Percentiles rank a stretch among this genome's conserved stretches.
These are phyloP conservation scores for Datura wrightii DNA, from an alignment of 257 asterid species.

Conservation along the genomic window DNA sequence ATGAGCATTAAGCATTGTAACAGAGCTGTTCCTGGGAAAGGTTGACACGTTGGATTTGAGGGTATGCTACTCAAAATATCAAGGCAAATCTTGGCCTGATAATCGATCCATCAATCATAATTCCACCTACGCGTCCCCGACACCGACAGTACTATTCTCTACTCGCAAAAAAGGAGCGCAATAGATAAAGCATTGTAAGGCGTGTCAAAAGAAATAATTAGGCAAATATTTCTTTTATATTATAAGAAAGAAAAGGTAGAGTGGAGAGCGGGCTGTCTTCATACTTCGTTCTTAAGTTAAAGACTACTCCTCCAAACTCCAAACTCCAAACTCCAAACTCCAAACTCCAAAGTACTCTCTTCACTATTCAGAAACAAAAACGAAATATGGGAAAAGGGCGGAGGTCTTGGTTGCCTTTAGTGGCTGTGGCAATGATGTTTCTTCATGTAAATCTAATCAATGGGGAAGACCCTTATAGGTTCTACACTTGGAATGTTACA, in stretches of 20 bases:
- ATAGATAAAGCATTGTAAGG: background rate
- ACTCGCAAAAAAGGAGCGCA: background rate
- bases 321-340: background rate
- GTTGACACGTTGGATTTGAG: background rate
- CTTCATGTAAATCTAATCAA: background rate
- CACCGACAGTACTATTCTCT: slow-evolving; percentile 3
- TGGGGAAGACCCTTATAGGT: slow-evolving; percentile 31
- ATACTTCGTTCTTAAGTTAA: slow-evolving; percentile 6
- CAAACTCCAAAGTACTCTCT: background rate
- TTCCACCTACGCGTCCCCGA: background rate
- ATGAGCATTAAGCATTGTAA: background rate
- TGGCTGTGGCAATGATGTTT: background rate
- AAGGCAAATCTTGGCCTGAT: background rate
- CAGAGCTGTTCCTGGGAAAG: background rate
- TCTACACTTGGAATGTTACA: slow-evolving; percentile 25
- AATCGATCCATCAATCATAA: background rate
- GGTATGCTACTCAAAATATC: background rate
- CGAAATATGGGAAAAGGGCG: background rate
- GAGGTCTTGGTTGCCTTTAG: background rate
- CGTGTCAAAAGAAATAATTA: background rate
- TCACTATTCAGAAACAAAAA: background rate
- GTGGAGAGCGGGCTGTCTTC: background rate
- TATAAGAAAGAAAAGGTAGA: background rate
- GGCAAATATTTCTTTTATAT: background rate
- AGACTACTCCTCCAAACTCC: background rate